Percentiles rank a stretch among this genome's conserved stretches.
Conservation (phyloP, 805 yeast species). For the Zygosaccharomyces bisporus region DNA sequence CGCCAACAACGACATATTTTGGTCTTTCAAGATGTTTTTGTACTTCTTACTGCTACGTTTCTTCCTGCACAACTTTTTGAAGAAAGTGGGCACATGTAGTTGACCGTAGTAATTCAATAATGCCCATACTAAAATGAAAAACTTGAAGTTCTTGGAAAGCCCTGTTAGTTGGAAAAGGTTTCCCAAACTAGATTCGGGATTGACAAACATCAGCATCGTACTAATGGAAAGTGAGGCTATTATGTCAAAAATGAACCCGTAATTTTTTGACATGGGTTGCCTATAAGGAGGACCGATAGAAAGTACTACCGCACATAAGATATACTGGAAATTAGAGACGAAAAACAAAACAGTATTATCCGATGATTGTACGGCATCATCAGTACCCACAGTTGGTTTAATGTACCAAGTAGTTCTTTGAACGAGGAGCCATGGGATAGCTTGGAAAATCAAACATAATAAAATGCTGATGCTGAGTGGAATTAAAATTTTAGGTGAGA, state of each 20-base stretch:
- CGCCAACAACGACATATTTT: constrained; percentile 10
- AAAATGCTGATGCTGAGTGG: constrained; percentile 80
- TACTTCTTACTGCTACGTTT: constrained; percentile 39
- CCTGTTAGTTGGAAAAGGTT: constrained; percentile 71
- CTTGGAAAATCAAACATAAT: constrained; percentile 60
- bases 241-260: constrained; percentile 68
- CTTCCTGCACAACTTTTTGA: constrained; percentile 37
- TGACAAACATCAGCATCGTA: constrained; percentile 49
- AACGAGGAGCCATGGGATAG: constrained; percentile 59
- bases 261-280: constrained; percentile 61
- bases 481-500: constrained; percentile 79
- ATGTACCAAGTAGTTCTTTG: constrained; percentile 69
- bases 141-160: constrained; percentile 49
- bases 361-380: constrained; percentile 74
- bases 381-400: constrained; percentile 76
- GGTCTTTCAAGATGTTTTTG: constrained; percentile 30
- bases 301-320: constrained; percentile 74
- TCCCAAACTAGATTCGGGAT: constrained; percentile 55
- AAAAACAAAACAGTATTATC: constrained; percentile 87
- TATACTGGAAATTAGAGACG: constrained; percentile 83
- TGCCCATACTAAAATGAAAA: constrained; percentile 46
- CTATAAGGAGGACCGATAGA: constrained; percentile 94
- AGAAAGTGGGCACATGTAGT: constrained; percentile 34
- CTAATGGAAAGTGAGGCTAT: constrained; percentile 49
- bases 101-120: constrained; percentile 45